Evolutionary conservation across 140 eudicot species (phyloP), one percentile per base, ranked within the genome.

Genomic region (Bidens hawaiensis): DNA sequence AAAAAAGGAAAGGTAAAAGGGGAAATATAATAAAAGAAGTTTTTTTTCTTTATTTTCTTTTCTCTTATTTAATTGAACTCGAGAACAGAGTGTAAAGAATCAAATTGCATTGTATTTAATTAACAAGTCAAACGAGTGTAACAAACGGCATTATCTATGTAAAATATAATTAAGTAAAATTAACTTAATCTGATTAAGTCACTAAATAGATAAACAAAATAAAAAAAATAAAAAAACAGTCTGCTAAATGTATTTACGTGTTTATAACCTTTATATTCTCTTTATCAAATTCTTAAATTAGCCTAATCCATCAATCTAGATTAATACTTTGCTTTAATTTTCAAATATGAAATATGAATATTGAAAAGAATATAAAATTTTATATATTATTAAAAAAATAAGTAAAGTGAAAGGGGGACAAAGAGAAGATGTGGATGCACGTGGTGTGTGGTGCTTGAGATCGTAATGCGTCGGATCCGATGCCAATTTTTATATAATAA

Each of bases 381-480:
- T n/a, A n/a, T n/a, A 9, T 24, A 41, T 24, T 2, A 36, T 11
- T 11, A 59, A 15, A 34, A 36, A 21, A 24, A 52, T 0, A n/a
- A 23, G 27, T 66, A 61, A 64, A 45, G 49, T 24, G 55, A 15
- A 23, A 50, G 40, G 10, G 42, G 62, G 16, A 54, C 26, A 23
- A 16, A 9, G 31, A 12, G 64, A 30, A 62, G 33, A 38, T 42
- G 58, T 47, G 62, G 21, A 65, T 57, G 65, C 78, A 73, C 73
- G 78, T 73, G 73, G 72, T 18, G 66, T 18, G 73, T 73, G 73
- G 62, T 65, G 67, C 47, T 73, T 64, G 65, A 71, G 70, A 71
- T 48, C 62, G 50, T 47, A 60, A 62, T 71, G 70, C 71, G 42
- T 72, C 27, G 72, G 78, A 73, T 73, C 73, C 48, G 78, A 56